Evolutionary conservation across 2,329 filamentous ascomycete species (phyloP).

Genomic region (Fusarium stilboides): DNA sequence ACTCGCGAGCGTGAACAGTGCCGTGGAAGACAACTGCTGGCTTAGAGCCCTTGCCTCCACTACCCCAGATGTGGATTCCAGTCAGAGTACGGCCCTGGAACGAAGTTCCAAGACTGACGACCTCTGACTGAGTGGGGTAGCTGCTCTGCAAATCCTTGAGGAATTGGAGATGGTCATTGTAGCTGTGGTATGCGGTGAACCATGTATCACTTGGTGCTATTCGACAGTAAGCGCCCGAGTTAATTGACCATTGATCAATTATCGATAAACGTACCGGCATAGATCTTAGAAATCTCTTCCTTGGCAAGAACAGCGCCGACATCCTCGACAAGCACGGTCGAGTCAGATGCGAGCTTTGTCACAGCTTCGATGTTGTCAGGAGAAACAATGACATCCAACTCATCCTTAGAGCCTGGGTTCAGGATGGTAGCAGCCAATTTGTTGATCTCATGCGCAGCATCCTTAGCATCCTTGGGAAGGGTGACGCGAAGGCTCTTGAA

Average conservation of each 20-base stretch:
- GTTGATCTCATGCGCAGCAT: constrained; percentile 24
- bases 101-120: constrained; percentile 30
- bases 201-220: constrained; percentile 32
- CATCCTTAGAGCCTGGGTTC: constrained; percentile 30
- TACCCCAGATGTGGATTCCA: constrained; percentile 41
- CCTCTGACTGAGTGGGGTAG: constrained; percentile 32
- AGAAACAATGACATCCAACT: constrained; percentile 36
- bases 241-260: not conserved
- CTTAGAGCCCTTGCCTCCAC: constrained; percentile 41
- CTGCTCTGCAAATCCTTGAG: constrained; percentile 33
- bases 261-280: constrained; percentile 12
- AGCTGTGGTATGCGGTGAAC: constrained; percentile 40
- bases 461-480: constrained; percentile 24
- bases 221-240: not conserved
- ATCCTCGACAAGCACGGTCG: constrained; percentile 39
- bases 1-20: constrained; percentile 39
- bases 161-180: constrained; percentile 33
- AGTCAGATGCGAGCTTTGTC: constrained; percentile 22
- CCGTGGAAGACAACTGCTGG: constrained; percentile 37
- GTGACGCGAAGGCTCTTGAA: constrained; percentile 42
- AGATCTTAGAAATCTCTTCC: constrained; percentile 26
- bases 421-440: constrained; percentile 37
- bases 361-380: constrained; percentile 37
- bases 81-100: constrained; percentile 33
- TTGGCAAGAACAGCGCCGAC: constrained; percentile 34